Evolutionary conservation across 192 early-diverging fungal species (phyloP).

Genomic region (Obelidium mucronatum): DNA sequence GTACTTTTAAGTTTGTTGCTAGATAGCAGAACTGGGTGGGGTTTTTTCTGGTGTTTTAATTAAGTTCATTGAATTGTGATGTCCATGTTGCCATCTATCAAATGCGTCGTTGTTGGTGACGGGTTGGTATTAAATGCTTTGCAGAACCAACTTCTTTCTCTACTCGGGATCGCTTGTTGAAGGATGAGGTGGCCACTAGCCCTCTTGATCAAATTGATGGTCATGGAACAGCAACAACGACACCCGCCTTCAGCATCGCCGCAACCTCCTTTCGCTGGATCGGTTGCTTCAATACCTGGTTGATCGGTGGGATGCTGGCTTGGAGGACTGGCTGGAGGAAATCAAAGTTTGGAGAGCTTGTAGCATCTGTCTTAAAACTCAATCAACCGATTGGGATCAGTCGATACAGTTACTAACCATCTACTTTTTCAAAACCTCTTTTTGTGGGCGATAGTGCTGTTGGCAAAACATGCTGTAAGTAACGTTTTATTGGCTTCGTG

Average conservation of each 20-base stretch:
- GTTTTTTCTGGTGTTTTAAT: too few species aligned
- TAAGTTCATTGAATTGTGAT: too few species aligned
- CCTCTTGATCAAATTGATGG: background rate
- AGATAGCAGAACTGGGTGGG: too few species aligned
- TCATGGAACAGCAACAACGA: background rate
- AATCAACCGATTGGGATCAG: background rate
- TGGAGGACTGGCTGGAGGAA: background rate
- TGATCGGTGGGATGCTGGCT: too few species aligned
- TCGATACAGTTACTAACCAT: background rate
- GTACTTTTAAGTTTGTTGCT: too few species aligned
- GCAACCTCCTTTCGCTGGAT: too few species aligned
- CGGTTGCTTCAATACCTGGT: too few species aligned
- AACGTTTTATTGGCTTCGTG: background rate
- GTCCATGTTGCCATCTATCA: slow-evolving; percentile 76
- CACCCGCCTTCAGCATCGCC: too few species aligned
- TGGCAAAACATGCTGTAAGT: slow-evolving; percentile 87
- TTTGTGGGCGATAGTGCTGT: slow-evolving; percentile 89
- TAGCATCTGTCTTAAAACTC: background rate
- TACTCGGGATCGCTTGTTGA: background rate
- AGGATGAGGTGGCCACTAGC: background rate
- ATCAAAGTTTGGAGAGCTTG: background rate
- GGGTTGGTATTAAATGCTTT: slow-evolving; percentile 51
- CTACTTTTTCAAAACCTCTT: too few species aligned
- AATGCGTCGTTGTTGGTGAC: slow-evolving; percentile 88
- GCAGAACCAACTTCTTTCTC: background rate